Conservation (phyloP, 495 filamentous ascomycete genomes). For the Xylaria sp. region DNA sequence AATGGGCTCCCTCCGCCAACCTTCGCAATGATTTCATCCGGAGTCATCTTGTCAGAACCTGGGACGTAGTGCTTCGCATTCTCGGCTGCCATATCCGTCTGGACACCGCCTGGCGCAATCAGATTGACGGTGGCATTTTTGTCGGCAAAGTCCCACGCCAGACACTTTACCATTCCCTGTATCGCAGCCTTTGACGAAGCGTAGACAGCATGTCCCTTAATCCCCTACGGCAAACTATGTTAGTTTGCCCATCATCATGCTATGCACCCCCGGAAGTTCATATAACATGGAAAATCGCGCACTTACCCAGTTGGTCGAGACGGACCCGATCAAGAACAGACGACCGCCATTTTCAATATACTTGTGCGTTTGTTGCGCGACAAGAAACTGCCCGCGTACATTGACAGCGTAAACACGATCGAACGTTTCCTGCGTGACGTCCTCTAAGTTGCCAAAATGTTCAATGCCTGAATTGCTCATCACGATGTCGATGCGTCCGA, state of each 20-base stretch:
- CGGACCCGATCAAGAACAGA: slow-evolving; percentile 62
- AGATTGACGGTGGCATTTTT: slow-evolving; percentile 74
- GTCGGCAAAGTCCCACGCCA: slow-evolving; percentile 71
- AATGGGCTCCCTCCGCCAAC: slow-evolving; percentile 55
- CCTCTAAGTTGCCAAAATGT: slow-evolving; percentile 62
- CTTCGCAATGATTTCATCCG: slow-evolving; percentile 51
- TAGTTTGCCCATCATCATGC: neutral
- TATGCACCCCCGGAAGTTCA: neutral
- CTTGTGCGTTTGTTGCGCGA: slow-evolving; percentile 73
- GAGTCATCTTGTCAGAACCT: slow-evolving; percentile 49
- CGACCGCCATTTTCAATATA: slow-evolving; percentile 68
- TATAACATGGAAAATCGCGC: neutral
- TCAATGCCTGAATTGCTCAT: slow-evolving; percentile 70
- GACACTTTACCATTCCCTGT: slow-evolving; percentile 71
- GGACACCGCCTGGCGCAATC: slow-evolving; percentile 74
- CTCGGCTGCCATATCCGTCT: slow-evolving; percentile 75
- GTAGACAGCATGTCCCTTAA: slow-evolving; percentile 73
- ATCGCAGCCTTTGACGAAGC: slow-evolving; percentile 75
- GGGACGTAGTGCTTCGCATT: slow-evolving; percentile 72
- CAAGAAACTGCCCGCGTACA: slow-evolving; percentile 76
- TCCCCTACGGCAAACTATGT: slow-evolving; percentile 56
- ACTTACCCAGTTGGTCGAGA: slow-evolving; percentile 49
- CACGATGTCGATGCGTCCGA: slow-evolving; percentile 74
- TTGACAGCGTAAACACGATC: slow-evolving; percentile 77
- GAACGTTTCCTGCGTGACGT: slow-evolving; percentile 72